Evolutionary conservation across 768 basidiomycete genomes (phyloP).

Genomic region (Leucosporidium scottii): DNA sequence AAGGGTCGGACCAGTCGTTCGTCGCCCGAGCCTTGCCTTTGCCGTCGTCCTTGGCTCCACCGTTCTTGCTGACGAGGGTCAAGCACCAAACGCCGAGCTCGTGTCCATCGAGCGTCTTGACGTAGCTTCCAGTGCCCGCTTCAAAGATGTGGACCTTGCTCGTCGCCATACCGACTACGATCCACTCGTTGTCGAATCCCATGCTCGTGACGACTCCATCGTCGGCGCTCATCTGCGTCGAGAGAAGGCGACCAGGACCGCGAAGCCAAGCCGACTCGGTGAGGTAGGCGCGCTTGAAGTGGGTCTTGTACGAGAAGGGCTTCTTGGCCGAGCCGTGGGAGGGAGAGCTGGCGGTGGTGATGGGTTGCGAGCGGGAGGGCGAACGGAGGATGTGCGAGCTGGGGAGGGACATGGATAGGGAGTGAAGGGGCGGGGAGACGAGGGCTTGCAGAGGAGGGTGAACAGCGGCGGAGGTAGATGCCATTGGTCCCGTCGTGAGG

Average conservation of each 20-base stretch:
- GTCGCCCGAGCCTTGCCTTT: background rate
- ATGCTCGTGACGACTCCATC: conserved; percentile 76
- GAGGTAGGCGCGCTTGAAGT: conserved; percentile 66
- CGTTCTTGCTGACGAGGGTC: conserved; percentile 65
- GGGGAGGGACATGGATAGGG: background rate
- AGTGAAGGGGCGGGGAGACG: background rate
- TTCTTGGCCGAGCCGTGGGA: background rate
- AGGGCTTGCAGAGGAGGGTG: background rate
- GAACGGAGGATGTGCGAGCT: background rate
- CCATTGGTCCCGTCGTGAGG: background rate
- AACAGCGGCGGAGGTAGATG: background rate
- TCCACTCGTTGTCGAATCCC: conserved; percentile 71
- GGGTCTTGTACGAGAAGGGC: conserved; percentile 56
- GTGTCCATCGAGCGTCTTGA: conserved; percentile 73
- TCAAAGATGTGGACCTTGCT: conserved; percentile 78
- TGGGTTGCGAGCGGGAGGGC: background rate
- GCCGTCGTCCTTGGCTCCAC: conserved; percentile 35
- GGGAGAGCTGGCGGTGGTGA: background rate
- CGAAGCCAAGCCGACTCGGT: conserved; percentile 75
- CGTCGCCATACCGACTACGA: conserved; percentile 83
- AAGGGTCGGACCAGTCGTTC: background rate
- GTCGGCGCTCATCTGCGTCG: conserved; percentile 53
- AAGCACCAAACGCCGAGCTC: conserved; percentile 89
- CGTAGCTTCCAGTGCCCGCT: conserved; percentile 65
- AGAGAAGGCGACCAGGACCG: conserved; percentile 60